A percentile compares a stretch with the other conserved stretches of the same genome.
Conservation (phyloP, 2,329 filamentous ascomycete species). For the Xylaria sp. region DNA sequence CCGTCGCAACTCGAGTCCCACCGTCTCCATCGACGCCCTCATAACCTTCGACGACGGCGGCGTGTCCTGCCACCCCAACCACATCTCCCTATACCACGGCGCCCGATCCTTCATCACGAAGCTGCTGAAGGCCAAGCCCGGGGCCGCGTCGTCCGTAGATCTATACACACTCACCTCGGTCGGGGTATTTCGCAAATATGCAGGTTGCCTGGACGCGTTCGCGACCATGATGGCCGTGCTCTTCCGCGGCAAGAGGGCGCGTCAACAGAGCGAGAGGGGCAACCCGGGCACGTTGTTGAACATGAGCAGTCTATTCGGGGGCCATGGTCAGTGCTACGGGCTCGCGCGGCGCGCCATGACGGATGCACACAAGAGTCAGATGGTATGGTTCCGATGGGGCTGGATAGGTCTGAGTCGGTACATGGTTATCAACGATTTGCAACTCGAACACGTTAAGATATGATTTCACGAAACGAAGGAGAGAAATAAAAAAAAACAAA, state of each 20-base stretch:
- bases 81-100: constrained; percentile 81
- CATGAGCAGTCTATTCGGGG: constrained; percentile 59
- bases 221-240: constrained; percentile 59
- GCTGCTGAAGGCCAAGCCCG: constrained; percentile 59
- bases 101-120: constrained; percentile 65
- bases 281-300: constrained; percentile 61
- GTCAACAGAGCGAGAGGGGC: constrained; percentile 34
- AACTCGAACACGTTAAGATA: constrained; percentile 41
- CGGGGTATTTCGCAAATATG: constrained; percentile 73
- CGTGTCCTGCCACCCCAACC: constrained; percentile 86
- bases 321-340: constrained; percentile 43
- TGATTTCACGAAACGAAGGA: constrained; percentile 8
- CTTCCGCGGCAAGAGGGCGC: constrained; percentile 31
- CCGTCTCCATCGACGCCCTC: constrained; percentile 66
- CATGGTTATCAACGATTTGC: constrained; percentile 91
- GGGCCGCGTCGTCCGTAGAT: constrained; percentile 67
- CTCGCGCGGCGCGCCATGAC: constrained; percentile 83
- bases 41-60: constrained; percentile 85
- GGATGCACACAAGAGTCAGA: constrained; percentile 84
- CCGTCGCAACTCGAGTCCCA: constrained; percentile 34
- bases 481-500: too few relatives aligned
- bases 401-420: constrained; percentile 91
- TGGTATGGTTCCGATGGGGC: constrained; percentile 96
- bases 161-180: constrained; percentile 80
- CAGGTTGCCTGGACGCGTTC: constrained; percentile 68